Evolutionary conservation across 257 asterid species (phyloP).

Genomic region (Solanum peruvianum): DNA sequence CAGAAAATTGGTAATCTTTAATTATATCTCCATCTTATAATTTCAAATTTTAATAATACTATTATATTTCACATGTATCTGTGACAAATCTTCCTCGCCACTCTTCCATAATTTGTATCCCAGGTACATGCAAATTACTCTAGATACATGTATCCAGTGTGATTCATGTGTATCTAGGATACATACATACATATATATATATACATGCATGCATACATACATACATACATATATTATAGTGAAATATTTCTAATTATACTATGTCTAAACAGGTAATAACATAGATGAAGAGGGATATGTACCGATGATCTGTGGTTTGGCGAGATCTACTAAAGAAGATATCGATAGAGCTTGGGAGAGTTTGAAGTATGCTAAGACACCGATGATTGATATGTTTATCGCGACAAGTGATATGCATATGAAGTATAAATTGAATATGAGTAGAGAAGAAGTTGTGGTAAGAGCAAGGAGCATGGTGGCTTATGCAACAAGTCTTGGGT

Average conservation of each 20-base stretch:
- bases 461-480: conserved; percentile 84
- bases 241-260: neutral
- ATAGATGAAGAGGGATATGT: conserved; percentile 20
- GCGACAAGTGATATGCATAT: conserved; percentile 93
- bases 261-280: neutral
- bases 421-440: conserved; percentile 75
- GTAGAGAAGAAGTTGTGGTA: conserved; percentile 56
- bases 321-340: conserved; percentile 81
- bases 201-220: no score
- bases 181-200: no score
- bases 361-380: conserved; percentile 64
- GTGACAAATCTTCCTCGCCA: no score
- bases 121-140: neutral
- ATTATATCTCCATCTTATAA: neutral
- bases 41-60: no score
- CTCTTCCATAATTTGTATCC: neutral
- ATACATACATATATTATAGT: neutral
- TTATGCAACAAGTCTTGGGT: conserved; percentile 72
- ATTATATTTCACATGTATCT: neutral
- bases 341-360: conserved; percentile 94
- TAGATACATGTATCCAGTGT: neutral
- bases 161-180: no score
- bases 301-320: conserved; percentile 78
- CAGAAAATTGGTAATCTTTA: neutral
- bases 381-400: conserved; percentile 80